Base-by-base conservation (phyloP, 306 rosid genomes). In the Calophaca sinica region DNA sequence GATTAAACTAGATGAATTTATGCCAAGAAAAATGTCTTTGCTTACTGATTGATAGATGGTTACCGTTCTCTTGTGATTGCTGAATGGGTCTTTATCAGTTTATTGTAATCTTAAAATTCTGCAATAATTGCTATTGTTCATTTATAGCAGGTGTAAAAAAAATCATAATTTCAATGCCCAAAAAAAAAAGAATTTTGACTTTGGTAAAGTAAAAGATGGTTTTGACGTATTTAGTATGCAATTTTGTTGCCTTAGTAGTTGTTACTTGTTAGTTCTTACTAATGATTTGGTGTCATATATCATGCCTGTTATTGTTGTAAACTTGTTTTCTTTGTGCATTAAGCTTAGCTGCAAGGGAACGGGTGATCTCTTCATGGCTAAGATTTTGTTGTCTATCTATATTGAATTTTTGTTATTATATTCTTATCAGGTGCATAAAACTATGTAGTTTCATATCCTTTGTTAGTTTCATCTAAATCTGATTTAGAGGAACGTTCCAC, bases 341-440 rank as follows among this genome's bases (percentile, higher is more conserved):
- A 29, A 32, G 9, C 14, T 6, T 66, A 12, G 9, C n/a, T 28
- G 9, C 14, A 46, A 3, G 57, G 49, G 12, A 20, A 5, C 11
- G 39, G 41, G 28, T 6, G 10, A 55, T 72, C 4, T 31, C 42
- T 33, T 46, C 26, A 7, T n/a, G 6, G 48, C 32, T 14, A 28
- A 60, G 5, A 62, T 62, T 10, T 15, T 52, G 70, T 2, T 69
- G 72, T 62, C 53, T 48, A 80, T 68, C 9, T 42, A 5, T 50
- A 10, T 32, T 74, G 44, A 26, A 48, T 7, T 60, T 50, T 5
- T 74, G 13, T 51, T 15, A 13, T 38, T 12, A 52, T 68, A 77
- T 71, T 41, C 14, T 44, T 33, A 12, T 10, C 53, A 48, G 70
- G 58, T 33, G 55, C 58, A 68, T 13, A 52, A 68, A 65, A 74